phyloP scores from a whole-genome alignment of 2,329 filamentous ascomycete genomes.

The Apiospora pterosperma region DNA sequence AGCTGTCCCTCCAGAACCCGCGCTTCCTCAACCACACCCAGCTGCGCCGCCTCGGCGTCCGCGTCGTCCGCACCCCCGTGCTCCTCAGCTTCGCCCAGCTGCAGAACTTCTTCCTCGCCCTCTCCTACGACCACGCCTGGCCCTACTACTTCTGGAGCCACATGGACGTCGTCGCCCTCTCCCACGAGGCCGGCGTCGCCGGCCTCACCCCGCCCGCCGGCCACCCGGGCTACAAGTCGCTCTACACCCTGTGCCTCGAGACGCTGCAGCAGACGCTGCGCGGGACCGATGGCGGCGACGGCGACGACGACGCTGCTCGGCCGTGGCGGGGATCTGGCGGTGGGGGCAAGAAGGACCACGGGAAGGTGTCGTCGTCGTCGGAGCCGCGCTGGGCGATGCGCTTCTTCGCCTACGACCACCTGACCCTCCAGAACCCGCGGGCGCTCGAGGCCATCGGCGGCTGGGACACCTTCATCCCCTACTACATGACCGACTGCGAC shows the following conservation, averaged over 20 bases:
- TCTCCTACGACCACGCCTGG: constrained; percentile 41
- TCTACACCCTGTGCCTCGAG: constrained; percentile 37
- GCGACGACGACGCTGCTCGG: constrained; percentile 23
- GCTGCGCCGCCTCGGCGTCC: constrained; percentile 48
- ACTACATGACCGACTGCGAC: constrained; percentile 56
- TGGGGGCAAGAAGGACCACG: constrained; percentile 31
- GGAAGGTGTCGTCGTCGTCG: constrained; percentile 26
- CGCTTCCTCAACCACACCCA: constrained; percentile 52
- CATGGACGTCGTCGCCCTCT: constrained; percentile 48
- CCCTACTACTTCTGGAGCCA: constrained; percentile 55
- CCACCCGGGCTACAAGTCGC: constrained; percentile 34
- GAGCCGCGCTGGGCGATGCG: constrained; percentile 43
- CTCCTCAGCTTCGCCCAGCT: constrained; percentile 52
- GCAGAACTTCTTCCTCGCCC: constrained; percentile 50
- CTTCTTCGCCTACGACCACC: constrained; percentile 58
- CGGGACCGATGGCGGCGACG: background rate
- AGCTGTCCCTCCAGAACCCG: constrained; percentile 50
- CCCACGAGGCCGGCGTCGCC: constrained; percentile 37
- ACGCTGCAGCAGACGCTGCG: constrained; percentile 29
- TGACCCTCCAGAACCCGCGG: constrained; percentile 52
- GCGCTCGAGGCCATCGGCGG: constrained; percentile 48
- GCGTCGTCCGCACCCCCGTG: constrained; percentile 47
- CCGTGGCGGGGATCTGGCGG: too few relatives aligned
- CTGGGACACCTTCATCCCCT: constrained; percentile 57
- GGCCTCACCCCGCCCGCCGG: constrained; percentile 27